These are phyloP conservation scores for Fusarium compactum DNA, from an alignment of 2,329 filamentous ascomycete genomes.

Conservation along the genomic window DNA sequence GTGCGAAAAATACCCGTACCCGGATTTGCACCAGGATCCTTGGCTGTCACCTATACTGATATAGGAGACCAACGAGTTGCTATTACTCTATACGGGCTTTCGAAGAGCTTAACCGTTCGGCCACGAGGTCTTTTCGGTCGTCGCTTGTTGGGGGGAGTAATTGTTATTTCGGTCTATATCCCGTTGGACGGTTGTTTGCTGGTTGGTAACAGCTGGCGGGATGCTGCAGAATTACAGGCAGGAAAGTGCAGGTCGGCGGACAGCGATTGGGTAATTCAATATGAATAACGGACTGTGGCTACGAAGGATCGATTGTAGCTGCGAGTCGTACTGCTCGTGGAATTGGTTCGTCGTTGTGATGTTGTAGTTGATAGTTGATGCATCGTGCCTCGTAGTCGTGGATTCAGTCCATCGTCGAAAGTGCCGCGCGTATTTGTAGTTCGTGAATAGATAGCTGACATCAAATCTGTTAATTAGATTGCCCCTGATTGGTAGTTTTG, in stretches of 20 bases:
- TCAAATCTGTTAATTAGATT: background rate
- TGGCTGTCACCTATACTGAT: slow-evolving; percentile 49
- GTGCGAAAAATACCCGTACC: slow-evolving; percentile 46
- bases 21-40: slow-evolving; percentile 55
- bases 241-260: slow-evolving; percentile 18
- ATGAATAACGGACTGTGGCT: background rate
- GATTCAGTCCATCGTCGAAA: background rate
- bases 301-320: background rate
- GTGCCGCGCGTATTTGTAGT: background rate
- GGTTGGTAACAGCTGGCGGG: slow-evolving; percentile 27
- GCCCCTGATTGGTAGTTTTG: background rate
- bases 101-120: slow-evolving; percentile 39
- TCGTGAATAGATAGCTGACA: background rate
- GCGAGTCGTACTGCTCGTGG: background rate
- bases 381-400: slow-evolving; percentile 2
- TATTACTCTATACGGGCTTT: slow-evolving; percentile 53
- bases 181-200: slow-evolving; percentile 19
- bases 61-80: slow-evolving; percentile 55
- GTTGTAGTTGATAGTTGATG: background rate
- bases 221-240: slow-evolving; percentile 28
- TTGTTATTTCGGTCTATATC: slow-evolving; percentile 31
- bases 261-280: background rate
- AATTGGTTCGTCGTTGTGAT: background rate
- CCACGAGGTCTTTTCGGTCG: slow-evolving; percentile 23
- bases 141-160: slow-evolving; percentile 24